Percentiles rank a stretch among this genome's conserved stretches.
Conservation (phyloP, 176 grass and related monocot genomes). For the Carex scoparia region DNA sequence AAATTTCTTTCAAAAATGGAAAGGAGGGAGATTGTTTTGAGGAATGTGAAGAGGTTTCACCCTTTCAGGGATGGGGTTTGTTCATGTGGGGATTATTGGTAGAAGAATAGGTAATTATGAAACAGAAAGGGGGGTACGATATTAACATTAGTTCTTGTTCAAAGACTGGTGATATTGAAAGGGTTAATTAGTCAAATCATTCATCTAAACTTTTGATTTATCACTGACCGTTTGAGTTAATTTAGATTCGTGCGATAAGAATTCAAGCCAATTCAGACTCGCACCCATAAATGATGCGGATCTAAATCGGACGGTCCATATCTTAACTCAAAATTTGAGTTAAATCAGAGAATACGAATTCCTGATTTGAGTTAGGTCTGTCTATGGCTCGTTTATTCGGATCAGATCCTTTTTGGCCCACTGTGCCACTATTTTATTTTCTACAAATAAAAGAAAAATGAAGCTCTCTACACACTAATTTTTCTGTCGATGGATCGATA, state of each 20-base stretch:
- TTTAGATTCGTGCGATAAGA: no score
- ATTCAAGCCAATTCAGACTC: no score
- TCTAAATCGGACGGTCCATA: no score
- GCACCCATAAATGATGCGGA: no score
- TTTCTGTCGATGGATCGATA: no score
- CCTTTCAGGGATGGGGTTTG: conserved; percentile 69
- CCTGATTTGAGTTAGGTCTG: background rate
- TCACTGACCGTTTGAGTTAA: background rate
- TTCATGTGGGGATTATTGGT: conserved; percentile 91
- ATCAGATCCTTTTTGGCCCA: background rate
- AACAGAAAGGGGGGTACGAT: background rate
- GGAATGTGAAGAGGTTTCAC: conserved; percentile 77
- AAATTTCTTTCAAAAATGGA: conserved; percentile 81
- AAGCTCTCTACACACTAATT: no score
- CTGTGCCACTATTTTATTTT: background rate
- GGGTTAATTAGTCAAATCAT: background rate
- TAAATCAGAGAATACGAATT: no score
- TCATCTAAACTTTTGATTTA: background rate
- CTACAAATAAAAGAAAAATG: no score
- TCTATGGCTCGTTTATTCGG: background rate
- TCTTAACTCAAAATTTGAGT: no score
- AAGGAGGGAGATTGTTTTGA: conserved; percentile 65
- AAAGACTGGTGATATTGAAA: background rate
- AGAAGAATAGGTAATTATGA: background rate
- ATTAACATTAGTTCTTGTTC: background rate